Conservation (phyloP, 257 asterid genomes). For the Eustoma russellianum region DNA sequence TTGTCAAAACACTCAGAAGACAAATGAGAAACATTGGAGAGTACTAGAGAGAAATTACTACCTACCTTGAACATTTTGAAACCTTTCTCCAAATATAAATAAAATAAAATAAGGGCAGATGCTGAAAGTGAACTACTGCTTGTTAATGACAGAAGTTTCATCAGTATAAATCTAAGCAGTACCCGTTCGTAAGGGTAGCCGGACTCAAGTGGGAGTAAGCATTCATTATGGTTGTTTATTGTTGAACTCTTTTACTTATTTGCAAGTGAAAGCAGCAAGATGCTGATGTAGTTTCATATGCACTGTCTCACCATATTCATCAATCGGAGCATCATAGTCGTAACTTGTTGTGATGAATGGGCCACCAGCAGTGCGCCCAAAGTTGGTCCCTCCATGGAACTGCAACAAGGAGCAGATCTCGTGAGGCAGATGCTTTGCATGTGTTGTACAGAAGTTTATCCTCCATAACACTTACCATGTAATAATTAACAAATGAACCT, state of each 20-base stretch:
- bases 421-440: neutral
- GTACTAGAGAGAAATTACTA: neutral
- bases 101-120: neutral
- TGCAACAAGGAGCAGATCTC: slow-evolving; percentile 12
- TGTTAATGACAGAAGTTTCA: too few relatives aligned
- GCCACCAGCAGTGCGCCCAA: slow-evolving; percentile 72
- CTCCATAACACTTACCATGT: slow-evolving; percentile 40
- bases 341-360: slow-evolving; percentile 62
- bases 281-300: neutral
- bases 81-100: neutral
- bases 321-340: slow-evolving; percentile 74
- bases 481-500: slow-evolving; percentile 56
- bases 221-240: too few relatives aligned
- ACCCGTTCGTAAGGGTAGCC: too few relatives aligned
- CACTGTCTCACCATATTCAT: slow-evolving; percentile 47
- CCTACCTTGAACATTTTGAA: neutral
- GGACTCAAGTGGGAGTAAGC: too few relatives aligned
- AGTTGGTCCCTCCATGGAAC: slow-evolving; percentile 79
- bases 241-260: too few relatives aligned
- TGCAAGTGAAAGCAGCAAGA: too few relatives aligned
- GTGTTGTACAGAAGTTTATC: neutral
- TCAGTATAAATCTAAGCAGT: too few relatives aligned
- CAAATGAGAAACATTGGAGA: neutral
- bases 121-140: neutral
- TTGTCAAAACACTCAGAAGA: neutral